A percentile compares a stretch with the other conserved stretches of the same genome.
These are phyloP conservation scores for Phytopythium oedochilum DNA, from an alignment of 352 stramenopile species.

Conservation along the genomic window DNA sequence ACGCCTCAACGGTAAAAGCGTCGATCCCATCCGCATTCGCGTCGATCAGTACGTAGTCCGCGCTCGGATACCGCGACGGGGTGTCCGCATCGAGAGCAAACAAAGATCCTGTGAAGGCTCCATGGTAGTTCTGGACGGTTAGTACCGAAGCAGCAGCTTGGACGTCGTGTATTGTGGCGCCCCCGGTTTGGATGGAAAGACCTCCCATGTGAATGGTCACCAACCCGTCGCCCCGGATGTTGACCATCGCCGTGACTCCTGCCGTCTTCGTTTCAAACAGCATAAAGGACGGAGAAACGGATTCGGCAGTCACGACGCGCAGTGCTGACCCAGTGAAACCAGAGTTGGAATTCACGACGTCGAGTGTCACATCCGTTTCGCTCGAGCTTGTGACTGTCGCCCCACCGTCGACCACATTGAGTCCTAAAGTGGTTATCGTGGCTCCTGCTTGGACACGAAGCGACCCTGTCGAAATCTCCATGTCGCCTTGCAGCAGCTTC, in stretches of 20 bases:
- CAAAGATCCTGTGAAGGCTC: slow-evolving; percentile 19
- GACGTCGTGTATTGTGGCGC: slow-evolving; percentile 33
- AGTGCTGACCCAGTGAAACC: slow-evolving; percentile 29
- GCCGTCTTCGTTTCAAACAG: slow-evolving; percentile 32
- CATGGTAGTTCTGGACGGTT: slow-evolving; percentile 21
- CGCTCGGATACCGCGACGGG: slow-evolving; percentile 14
- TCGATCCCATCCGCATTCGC: slow-evolving; percentile 13
- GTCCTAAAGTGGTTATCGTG: slow-evolving; percentile 25
- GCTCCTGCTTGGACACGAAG: slow-evolving; percentile 36
- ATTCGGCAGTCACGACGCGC: slow-evolving; percentile 21
- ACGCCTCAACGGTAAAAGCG: slow-evolving; percentile 44
- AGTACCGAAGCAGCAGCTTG: slow-evolving; percentile 12
- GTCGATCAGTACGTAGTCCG: slow-evolving; percentile 40
- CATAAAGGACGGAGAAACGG: slow-evolving; percentile 26
- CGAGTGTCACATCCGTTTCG: slow-evolving; percentile 11
- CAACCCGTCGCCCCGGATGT: slow-evolving; percentile 39
- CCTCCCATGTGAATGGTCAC: slow-evolving; percentile 42
- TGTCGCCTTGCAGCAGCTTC: slow-evolving; percentile 36
- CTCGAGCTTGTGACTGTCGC: slow-evolving; percentile 26
- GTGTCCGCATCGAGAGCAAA: slow-evolving; percentile 20
- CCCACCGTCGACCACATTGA: slow-evolving; percentile 30
- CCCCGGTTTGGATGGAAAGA: slow-evolving; percentile 27
- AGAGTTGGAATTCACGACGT: slow-evolving; percentile 31
- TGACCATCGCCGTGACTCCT: slow-evolving; percentile 22
- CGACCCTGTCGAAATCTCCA: slow-evolving; percentile 48